A percentile compares a stretch with the other conserved stretches of the same genome.
Conservation (phyloP, 148 eudicot species). For the Chenopodium quinoa region DNA sequence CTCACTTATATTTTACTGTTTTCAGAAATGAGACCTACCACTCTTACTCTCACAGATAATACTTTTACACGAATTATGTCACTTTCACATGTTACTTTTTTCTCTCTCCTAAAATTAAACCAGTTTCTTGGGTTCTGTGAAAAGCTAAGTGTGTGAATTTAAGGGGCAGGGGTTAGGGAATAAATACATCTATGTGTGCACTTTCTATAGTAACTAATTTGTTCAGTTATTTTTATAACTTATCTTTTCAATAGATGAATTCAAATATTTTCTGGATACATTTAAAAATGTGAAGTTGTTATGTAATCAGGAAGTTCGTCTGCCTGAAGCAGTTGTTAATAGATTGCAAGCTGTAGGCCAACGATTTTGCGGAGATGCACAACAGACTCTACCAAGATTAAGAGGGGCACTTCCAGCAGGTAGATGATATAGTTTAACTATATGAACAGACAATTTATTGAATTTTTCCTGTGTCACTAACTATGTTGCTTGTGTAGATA, state of each 20-base stretch:
- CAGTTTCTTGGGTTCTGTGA: no score
- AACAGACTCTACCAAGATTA: conserved; percentile 84
- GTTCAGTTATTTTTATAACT: background rate
- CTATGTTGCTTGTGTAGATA: conserved; percentile 48
- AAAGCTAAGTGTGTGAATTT: no score
- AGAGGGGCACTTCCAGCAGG: conserved; percentile 96
- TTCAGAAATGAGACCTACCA: no score
- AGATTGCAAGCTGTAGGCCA: conserved; percentile 86
- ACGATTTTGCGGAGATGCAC: conserved; percentile 83
- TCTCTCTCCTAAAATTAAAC: no score
- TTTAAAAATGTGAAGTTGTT: background rate
- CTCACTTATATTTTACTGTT: no score
- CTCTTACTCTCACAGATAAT: no score
- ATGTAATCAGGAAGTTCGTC: conserved; percentile 72
- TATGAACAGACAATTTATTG: background rate
- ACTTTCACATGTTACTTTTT: no score
- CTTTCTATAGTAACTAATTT: background rate
- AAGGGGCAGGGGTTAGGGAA: background rate
- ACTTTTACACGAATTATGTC: no score
- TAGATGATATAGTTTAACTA: conserved; percentile 13
- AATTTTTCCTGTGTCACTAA: conserved; percentile 3
- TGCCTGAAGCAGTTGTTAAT: conserved; percentile 78
- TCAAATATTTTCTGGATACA: background rate
- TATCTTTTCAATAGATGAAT: background rate
- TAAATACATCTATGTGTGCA: background rate